Percentiles rank a stretch among this genome's conserved stretches.
Conservation (phyloP, 306 rosid species). For the Dalbergia oliveri region DNA sequence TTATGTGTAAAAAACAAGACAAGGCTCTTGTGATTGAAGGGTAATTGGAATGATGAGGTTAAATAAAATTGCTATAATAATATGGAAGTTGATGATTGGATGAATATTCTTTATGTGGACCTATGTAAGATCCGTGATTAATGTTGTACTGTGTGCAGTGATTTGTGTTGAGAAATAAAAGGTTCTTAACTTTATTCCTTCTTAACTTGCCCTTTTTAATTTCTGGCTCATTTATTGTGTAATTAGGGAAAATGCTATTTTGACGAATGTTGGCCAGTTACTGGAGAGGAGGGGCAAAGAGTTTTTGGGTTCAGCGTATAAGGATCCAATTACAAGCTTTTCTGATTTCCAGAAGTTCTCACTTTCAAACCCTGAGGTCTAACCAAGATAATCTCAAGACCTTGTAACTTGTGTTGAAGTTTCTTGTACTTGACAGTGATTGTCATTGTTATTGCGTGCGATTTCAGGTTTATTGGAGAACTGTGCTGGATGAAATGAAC, state of each 20-base stretch:
- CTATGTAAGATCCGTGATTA: not conserved
- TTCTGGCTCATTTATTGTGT: slow-evolving; percentile 33
- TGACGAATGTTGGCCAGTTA: slow-evolving; percentile 77
- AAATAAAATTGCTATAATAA: not conserved
- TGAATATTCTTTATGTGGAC: not conserved
- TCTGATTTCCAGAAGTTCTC: slow-evolving; percentile 84
- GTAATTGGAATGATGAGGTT: not conserved
- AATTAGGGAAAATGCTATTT: slow-evolving; percentile 63
- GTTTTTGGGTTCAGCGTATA: slow-evolving; percentile 76
- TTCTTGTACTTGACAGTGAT: slow-evolving; percentile 21
- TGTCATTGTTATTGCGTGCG: slow-evolving; percentile 29
- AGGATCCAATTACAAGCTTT: slow-evolving; percentile 87
- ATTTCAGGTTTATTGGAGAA: slow-evolving; percentile 83
- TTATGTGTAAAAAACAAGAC: no score
- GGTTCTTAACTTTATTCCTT: not conserved
- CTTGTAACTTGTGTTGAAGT: slow-evolving; percentile 19
- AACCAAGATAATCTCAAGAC: slow-evolving; percentile 1
- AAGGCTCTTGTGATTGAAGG: not conserved
- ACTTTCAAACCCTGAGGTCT: slow-evolving; percentile 81
- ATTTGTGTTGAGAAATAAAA: slow-evolving; percentile 25
- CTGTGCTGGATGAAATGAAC: slow-evolving; percentile 73
- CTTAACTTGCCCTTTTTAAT: not conserved
- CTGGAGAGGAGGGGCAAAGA: slow-evolving; percentile 77
- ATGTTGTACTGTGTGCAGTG: not conserved
- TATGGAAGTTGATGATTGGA: not conserved